Base-by-base conservation (phyloP, 441 rosid species). In the Viola pubescens region DNA sequence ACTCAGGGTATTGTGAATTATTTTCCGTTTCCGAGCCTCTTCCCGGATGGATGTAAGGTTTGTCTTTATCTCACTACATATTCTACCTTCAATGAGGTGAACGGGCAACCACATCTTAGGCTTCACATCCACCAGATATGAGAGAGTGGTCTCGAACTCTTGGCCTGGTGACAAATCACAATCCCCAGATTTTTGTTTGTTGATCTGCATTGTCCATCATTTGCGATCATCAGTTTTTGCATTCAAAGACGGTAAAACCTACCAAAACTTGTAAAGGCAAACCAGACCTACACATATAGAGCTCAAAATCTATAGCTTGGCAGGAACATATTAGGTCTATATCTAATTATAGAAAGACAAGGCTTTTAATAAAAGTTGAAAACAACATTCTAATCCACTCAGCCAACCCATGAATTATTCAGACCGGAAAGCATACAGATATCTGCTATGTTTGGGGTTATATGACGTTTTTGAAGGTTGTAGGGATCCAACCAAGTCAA, bases 101-200 rank as follows among this genome's bases (percentile, higher is more conserved):
- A 85, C 84, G 0, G 94, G 97, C 67, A 92, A 71, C 94, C 95
- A 86, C 42, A 77, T 49, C 72, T 89, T 89, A 4, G 95, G 97
- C 67, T 77, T 82, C 19, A 82, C 86, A 59, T 89, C 87, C 5
- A 87, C 83, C 0, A 65, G 47, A 67, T 84, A 87, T 0, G 80
- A 70, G 59, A 89, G 94, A 45, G 81, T 79, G 0, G 97, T 79
- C 50, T 46, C 76, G 52, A 71, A 80, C 56, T 75, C 81, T 69
- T 77, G 69, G 59, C 70, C 71, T 16, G 42, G 55, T 7, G 71
- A 56, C 59, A 61, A 69, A 64, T 74, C 65, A 38, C 46, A 42
- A 37, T 71, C 81, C 60, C 68, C 50, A 0, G 54, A 52, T 59
- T 63, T 67, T 52, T 72, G 81, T 63, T 62, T 75, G 49, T 69